Evolutionary conservation across 2,329 filamentous ascomycete genomes (phyloP), one percentile per base, ranked within the genome.

Genomic region (Pseudogymnoascus sp.): DNA sequence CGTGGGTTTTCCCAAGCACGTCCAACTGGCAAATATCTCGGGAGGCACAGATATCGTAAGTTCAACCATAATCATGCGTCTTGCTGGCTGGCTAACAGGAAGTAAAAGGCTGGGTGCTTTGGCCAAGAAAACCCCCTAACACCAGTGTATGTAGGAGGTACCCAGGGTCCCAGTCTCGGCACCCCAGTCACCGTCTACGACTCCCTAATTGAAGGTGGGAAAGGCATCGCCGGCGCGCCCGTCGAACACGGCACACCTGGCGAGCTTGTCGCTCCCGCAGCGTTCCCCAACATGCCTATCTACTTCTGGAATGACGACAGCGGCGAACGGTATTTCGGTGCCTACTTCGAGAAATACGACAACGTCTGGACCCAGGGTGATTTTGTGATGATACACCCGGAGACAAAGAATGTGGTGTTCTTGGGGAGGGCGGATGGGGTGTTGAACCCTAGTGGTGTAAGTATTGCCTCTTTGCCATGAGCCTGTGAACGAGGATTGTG

Each of bases 281-380:
- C 88, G 0, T 95, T 95, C 69, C 90, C 91, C 14, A 93, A 90
- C 67, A 83, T 91, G 65, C 90, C 91, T 0, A 78, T 86, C 44
- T 84, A 77, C 67, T 85, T 90, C 70, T 88, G 86, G 81, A 81
- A 80, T 68, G 84, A 86, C 72, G 70, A 66, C 65, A 65, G 65
- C 47, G 37, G 67, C 61, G 44, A 67, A 13, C 53, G 0, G 65
- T 89, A 87, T 74, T 80, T 79, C 67, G 74, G 78, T 1, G 81
- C 84, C 26, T 83, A 89, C 73, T 89, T 88, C 70, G 80, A 77
- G 1, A 82, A 85, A 59, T 89, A 85, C 75, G 76, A 81, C 6
- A 77, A 85, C 63, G 89, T 90, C 1, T 95, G 90, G 91, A 88
- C 89, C 0, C 90, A 95, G 67, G 90, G 90, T 21, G 91, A 95